Conservation (phyloP, 2,329 filamentous ascomycete genomes). For the Talaromyces rugulosus region DNA sequence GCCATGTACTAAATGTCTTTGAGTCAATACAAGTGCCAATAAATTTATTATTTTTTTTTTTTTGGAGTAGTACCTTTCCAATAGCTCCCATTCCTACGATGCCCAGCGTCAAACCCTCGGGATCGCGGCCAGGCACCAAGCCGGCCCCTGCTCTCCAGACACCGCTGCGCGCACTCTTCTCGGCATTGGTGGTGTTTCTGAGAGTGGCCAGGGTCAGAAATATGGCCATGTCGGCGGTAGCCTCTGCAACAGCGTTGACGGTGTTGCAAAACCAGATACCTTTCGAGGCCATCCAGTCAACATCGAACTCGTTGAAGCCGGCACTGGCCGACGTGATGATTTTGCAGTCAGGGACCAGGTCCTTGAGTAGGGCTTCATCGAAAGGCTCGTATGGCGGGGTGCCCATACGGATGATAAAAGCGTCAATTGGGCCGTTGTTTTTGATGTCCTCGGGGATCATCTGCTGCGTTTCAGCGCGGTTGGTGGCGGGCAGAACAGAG, state of each 20-base stretch:
- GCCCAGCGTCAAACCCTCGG: slow-evolving; percentile 66
- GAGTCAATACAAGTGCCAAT: slow-evolving; percentile 43
- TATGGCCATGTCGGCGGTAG: slow-evolving; percentile 69
- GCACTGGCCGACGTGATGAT: slow-evolving; percentile 47
- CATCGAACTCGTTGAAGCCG: slow-evolving; percentile 47
- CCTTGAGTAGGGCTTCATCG: slow-evolving; percentile 40
- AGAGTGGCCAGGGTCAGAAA: slow-evolving; percentile 71
- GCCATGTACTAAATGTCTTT: slow-evolving; percentile 11
- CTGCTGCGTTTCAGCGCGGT: slow-evolving; percentile 33
- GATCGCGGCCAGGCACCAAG: slow-evolving; percentile 65
- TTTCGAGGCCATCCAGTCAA: slow-evolving; percentile 39
- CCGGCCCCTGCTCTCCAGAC: slow-evolving; percentile 53
- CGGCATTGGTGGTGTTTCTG: slow-evolving; percentile 59
- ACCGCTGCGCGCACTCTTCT: slow-evolving; percentile 54
- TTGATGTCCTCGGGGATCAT: slow-evolving; percentile 35
- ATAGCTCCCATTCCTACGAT: slow-evolving; percentile 78
- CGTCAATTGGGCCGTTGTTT: slow-evolving; percentile 41
- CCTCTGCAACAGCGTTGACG: slow-evolving; percentile 67
- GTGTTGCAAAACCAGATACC: slow-evolving; percentile 60
- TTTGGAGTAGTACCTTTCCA: slow-evolving; percentile 50
- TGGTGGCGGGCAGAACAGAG: slow-evolving; percentile 34
- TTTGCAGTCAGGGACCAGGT: slow-evolving; percentile 40
- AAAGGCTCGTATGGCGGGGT: slow-evolving; percentile 49
- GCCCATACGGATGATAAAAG: slow-evolving; percentile 49
- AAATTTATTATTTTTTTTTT: too few relatives aligned